A percentile compares a stretch with the other conserved stretches of the same genome.
phyloP scores from a whole-genome alignment of 768 basidiomycete species.

The Boletus eberwhitei region DNA sequence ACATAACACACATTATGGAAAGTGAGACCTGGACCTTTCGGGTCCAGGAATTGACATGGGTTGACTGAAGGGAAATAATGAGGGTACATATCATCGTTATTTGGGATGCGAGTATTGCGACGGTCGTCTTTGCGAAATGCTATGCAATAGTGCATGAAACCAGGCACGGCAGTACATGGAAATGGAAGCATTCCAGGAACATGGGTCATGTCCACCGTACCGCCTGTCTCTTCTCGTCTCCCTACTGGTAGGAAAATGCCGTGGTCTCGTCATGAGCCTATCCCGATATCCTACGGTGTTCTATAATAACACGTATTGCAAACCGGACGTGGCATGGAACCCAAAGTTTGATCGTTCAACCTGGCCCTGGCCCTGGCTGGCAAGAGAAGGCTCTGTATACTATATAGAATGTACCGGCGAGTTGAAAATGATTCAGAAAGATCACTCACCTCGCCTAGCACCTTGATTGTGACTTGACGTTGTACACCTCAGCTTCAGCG shows the following conservation, averaged over 20 bases:
- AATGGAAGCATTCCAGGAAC: neutral
- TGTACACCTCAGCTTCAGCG: neutral
- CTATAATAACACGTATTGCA: neutral
- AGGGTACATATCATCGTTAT: too few species aligned
- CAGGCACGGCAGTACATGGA: too few species aligned
- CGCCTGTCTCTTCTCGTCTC: too few species aligned
- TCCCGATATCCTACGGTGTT: neutral
- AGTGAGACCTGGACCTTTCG: too few species aligned
- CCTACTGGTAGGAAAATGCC: neutral
- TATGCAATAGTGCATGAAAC: neutral
- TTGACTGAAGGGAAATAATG: too few species aligned
- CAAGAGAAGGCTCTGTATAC: neutral
- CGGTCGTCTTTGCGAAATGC: neutral
- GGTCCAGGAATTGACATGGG: too few species aligned
- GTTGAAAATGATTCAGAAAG: neutral
- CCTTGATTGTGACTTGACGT: neutral
- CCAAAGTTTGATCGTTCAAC: neutral
- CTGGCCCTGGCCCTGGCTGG: neutral
- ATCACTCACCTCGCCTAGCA: neutral
- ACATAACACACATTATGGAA: too few species aligned
- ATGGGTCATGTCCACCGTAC: neutral
- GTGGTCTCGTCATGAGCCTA: neutral
- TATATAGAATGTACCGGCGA: neutral
- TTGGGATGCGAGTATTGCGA: too few species aligned
- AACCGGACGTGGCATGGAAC: neutral